Base-by-base conservation (phyloP, 768 basidiomycete species). In the Amanita rubescens region DNA sequence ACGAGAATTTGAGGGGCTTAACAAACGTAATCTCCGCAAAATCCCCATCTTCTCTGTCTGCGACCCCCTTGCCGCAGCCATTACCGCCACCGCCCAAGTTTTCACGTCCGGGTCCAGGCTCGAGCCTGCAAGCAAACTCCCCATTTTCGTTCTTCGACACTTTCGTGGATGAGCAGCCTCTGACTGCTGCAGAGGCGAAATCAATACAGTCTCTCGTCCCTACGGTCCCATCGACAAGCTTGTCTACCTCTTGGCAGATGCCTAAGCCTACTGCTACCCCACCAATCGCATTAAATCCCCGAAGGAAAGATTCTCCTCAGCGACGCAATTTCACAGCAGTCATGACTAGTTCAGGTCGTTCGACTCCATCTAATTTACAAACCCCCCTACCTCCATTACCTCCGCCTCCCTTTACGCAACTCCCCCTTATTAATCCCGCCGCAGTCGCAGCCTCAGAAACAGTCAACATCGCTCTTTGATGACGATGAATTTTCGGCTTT, bases 401-500 rank as follows among this genome's bases (percentile, higher is more conserved):
- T 19, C 27, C 43, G 5, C 54, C 46, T 0, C 43, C 42, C 17
- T 12, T 38, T 25, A 44, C 17, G 14, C 46, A 10, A 32, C 46
- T 10, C 35, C n/a, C 19, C 20, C 15, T 38, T 7, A 20, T n/a
- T n/a, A 14, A 14, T 5, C 17, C 49, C 27, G 9, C 51, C 14
- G 14, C 9, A 5, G 17, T 22, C 11, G 15, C 43, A 45, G 20
- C 24, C 20, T 51, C 59, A 47, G 56, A 33, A 42, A 17, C 15
- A 51, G 17, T 20, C 5, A 24, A 24, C 43, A 45, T 46, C 44
- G 17, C 60, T 53, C 50, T 59, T 9, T 58, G 71, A 73, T 44
- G 77, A 81, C 50, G 75, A 76, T 52, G 80, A 82, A 45, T 87
- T 84, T 59, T 70, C 76, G 5, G 79, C 80, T 25, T 75, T 74